Evolutionary conservation across 2,329 filamentous ascomycete genomes (phyloP), one percentile per base, ranked within the genome.

Genomic region (Clonostachys chloroleuca): DNA sequence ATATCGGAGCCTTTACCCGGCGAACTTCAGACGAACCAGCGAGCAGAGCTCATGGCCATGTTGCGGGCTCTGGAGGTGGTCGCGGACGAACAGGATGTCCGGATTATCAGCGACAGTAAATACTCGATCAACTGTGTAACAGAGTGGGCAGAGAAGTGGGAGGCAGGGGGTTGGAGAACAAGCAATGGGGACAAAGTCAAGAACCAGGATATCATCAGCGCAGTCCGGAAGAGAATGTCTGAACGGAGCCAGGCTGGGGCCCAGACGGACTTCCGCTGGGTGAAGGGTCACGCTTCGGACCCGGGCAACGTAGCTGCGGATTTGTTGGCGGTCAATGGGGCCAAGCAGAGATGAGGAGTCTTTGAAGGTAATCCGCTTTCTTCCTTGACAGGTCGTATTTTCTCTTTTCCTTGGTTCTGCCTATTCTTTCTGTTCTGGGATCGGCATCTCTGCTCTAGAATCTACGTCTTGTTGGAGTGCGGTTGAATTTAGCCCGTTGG

Each of bases 71-170:
- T 97, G 18, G 83, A 96, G 59, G 80, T 86, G 42, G 83, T 85
- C 3, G 84, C 88, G 1, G 68, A 79, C 14, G 75, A 84, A 49
- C 78, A 87, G 48, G 74, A 83, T 50, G 78, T 95, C 12, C 78
- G 84, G 48, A 95, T 99, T 54, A 79, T 85, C 61, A 91, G 85
- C n/a, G 94, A 99, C 68, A 94, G 88, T 65, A 84, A 84, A 59
- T 97, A 97, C 68, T 80, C 89, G 2, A 96, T 96, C 65, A 86
- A 92, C 54, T 97, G 92, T 60, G 82, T 91, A 24, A 95, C 86
- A 1, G 77, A 83, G 41, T 99, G 94, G 92, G 91, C 83, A 59
- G 65, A 69, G 18, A 84, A 78, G 47, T 97, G 94, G 94, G 74
- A 81, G 52, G 76, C 68, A 47, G 81, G 92, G 56, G 77, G 77